A percentile compares a stretch with the other conserved stretches of the same genome.
These are phyloP conservation scores for Zygosaccharomyces pseudobailii DNA, from an alignment of 1,139 yeast species.

Conservation along the genomic window DNA sequence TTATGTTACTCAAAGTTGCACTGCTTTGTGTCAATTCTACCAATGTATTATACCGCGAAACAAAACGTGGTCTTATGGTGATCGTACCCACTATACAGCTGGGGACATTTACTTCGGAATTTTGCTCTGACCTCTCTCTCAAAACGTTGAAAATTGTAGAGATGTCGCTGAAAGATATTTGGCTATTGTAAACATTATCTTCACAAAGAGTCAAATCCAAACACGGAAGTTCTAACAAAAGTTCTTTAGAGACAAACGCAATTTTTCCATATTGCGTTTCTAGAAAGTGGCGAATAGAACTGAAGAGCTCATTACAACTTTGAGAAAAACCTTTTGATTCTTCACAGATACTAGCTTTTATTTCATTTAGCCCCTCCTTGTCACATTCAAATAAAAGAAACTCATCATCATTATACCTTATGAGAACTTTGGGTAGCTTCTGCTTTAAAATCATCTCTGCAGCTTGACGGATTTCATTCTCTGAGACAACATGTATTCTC, in stretches of 20 bases:
- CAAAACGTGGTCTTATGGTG: conserved; percentile 28
- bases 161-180: conserved; percentile 31
- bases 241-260: conserved; percentile 28
- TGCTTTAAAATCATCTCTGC: conserved; percentile 17
- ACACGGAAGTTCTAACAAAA: conserved; percentile 24
- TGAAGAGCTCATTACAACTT: conserved; percentile 25
- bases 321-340: conserved; percentile 19
- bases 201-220: conserved; percentile 31
- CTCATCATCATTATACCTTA: conserved; percentile 17
- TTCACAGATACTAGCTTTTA: conserved; percentile 21
- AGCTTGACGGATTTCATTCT: conserved; percentile 15
- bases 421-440: conserved; percentile 16
- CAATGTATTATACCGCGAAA: conserved; percentile 32
- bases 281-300: conserved; percentile 24
- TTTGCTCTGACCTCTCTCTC: conserved; percentile 24
- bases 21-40: conserved; percentile 33
- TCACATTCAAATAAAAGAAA: conserved; percentile 23
- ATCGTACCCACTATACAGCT: conserved; percentile 19
- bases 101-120: conserved; percentile 23
- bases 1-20: conserved; percentile 30
- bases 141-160: conserved; percentile 30
- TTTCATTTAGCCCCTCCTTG: conserved; percentile 4
- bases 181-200: conserved; percentile 32
- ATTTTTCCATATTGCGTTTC: conserved; percentile 25
- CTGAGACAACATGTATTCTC: conserved; percentile 6